Evolutionary conservation across 2,329 filamentous ascomycete species (phyloP).

Genomic region (Fusarium continuum): DNA sequence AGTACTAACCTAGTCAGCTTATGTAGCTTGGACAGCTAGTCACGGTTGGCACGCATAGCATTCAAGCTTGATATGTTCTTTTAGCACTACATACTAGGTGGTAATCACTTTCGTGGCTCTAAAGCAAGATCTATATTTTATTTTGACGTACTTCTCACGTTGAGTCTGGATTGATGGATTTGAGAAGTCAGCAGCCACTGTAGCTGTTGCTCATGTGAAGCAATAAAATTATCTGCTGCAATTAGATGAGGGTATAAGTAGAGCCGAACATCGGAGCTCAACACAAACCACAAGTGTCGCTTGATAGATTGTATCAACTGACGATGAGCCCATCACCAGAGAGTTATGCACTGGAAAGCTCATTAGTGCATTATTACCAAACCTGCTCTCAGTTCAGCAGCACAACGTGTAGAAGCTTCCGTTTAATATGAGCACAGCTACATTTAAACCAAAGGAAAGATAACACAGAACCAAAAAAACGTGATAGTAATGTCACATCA

Average conservation of each 20-base stretch:
- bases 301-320: too few relatives aligned
- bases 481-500: conserved; percentile 41
- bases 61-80: too few relatives aligned
- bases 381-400: not conserved
- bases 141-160: not conserved
- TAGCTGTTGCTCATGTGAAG: not conserved
- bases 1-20: not conserved
- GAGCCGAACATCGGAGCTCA: conserved; percentile 1
- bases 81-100: not conserved
- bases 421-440: not conserved
- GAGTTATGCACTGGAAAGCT: not conserved
- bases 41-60: too few relatives aligned
- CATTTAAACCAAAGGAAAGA: not conserved
- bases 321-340: not conserved
- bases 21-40: too few relatives aligned
- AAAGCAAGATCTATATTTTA: too few relatives aligned
- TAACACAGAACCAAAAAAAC: conserved; percentile 6
- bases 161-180: not conserved
- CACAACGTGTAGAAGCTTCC: not conserved
- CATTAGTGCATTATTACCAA: not conserved
- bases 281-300: not conserved
- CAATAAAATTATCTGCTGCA: not conserved
- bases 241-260: not conserved
- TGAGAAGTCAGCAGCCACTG: not conserved
- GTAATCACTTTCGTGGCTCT: too few relatives aligned